Evolutionary conservation across 2,329 filamentous ascomycete genomes (phyloP), one percentile per base, ranked within the genome.

Genomic region (Penicillium hordei): DNA sequence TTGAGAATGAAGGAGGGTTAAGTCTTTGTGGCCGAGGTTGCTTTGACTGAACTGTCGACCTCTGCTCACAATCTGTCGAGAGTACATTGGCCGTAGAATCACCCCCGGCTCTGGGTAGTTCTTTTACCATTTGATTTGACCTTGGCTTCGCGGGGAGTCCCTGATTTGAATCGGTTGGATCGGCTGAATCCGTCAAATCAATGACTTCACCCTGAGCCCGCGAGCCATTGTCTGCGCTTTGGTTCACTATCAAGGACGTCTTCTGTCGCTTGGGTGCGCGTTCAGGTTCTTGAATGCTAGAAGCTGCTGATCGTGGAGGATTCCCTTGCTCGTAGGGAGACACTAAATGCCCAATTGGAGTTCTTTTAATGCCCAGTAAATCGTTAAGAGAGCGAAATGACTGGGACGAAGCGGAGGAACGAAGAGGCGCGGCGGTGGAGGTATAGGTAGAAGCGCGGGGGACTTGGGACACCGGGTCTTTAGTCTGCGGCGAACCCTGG

Each of bases 291-390:
- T 40, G 49, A 5, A 44, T 10, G 27, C 51, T 61, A 40, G 62
- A 50, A 13, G 38, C 34, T 19, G 61, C 31, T 33, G 12, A 61
- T 19, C 33, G 36, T 13, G 58, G 52, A 34, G 43, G 52, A 51
- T 69, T 60, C 3, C 64, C 61, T 48, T 69, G 67, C 36, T 91
- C 88, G 60, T 85, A 91, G 0, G 89, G 89, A 1, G 89, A 90
- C 52, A 87, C 68, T 3, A 87, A 82, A 66, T 87, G 86, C 0
- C 86, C 86, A 65, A 86, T 81, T 9, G 85, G 82, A 0, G 86
- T 84, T 54, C 82, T 86, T 12, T 85, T 85, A 1, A 84, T 86
- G 1, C 87, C 87, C 29, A 92, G 80, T 15, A 91, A 66, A 49
- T 86, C 81, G 64, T 86, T 86, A 33, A 89, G 71, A 4, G 86